A percentile compares a stretch with the other conserved stretches of the same genome.
Conservation (phyloP, 2,329 filamentous ascomycete genomes). For the Trichoderma sp. region DNA sequence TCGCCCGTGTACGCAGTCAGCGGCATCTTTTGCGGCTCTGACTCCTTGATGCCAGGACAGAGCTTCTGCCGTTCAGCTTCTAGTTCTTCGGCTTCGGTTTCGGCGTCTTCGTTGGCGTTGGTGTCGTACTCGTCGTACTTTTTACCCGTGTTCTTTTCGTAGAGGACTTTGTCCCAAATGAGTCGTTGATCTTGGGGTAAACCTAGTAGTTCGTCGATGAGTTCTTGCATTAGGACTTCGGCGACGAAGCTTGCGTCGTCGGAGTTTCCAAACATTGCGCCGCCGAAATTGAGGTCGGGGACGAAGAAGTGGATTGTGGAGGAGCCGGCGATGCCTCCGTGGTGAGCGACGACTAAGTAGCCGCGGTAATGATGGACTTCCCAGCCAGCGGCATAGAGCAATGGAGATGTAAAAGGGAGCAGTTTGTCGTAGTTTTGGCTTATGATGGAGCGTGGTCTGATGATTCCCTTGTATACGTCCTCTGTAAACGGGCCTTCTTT, state of each 20-base stretch:
- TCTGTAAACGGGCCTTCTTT: slow-evolving; percentile 29
- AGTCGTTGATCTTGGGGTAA: background rate
- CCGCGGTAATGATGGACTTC: slow-evolving; percentile 29
- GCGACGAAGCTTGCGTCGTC: slow-evolving; percentile 23
- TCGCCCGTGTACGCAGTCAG: slow-evolving; percentile 27
- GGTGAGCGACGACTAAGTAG: slow-evolving; percentile 30
- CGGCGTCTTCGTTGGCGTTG: background rate
- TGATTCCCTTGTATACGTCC: slow-evolving; percentile 28
- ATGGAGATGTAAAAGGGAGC: slow-evolving; percentile 18
- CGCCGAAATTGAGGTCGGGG: slow-evolving; percentile 30
- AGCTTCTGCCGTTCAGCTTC: background rate
- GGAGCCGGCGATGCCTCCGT: slow-evolving; percentile 31
- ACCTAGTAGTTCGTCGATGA: slow-evolving; percentile 27
- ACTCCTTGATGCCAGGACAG: background rate
- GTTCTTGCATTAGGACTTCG: slow-evolving; percentile 24
- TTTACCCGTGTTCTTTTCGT: background rate
- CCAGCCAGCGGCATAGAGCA: slow-evolving; percentile 29
- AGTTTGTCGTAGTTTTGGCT: slow-evolving; percentile 21
- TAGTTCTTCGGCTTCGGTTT: background rate
- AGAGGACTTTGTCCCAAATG: background rate
- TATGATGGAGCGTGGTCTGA: slow-evolving; percentile 25
- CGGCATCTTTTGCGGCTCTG: background rate
- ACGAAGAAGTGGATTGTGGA: slow-evolving; percentile 32
- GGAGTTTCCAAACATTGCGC: slow-evolving; percentile 31
- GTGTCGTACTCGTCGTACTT: background rate